Conservation (phyloP, 768 basidiomycete genomes). For the Mycena galopus region DNA sequence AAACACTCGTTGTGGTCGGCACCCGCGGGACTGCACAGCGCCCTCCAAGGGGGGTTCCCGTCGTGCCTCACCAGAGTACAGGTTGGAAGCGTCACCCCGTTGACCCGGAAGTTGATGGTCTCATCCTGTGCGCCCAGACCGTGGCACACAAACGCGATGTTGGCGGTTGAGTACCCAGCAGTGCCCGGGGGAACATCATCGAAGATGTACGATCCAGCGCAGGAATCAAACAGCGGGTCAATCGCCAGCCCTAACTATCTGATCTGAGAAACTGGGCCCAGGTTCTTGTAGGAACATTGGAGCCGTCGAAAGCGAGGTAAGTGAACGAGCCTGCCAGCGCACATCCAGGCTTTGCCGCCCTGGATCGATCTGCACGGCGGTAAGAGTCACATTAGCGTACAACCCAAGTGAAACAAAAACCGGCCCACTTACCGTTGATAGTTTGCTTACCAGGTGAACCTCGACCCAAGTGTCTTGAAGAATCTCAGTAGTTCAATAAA, state of each 20-base stretch:
- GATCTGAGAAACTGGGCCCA: too few species aligned
- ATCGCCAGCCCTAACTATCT: not conserved
- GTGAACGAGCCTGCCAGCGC: too few species aligned
- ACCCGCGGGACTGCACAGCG: not conserved
- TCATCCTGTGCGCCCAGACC: constrained; percentile 12
- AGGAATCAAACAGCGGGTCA: not conserved
- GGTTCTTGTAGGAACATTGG: too few species aligned
- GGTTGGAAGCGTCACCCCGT: not conserved
- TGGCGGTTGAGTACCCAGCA: not conserved
- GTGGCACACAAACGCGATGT: constrained; percentile 11
- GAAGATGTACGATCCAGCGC: constrained; percentile 14
- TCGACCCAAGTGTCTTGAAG: too few species aligned
- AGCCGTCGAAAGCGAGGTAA: too few species aligned
- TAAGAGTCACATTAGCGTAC: too few species aligned
- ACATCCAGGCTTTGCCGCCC: too few species aligned
- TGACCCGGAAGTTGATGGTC: not conserved
- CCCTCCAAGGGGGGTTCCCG: not conserved
- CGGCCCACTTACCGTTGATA: too few species aligned
- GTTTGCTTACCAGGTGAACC: too few species aligned
- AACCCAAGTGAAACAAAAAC: too few species aligned
- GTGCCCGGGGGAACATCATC: constrained; percentile 4
- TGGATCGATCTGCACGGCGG: too few species aligned
- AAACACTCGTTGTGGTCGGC: not conserved
- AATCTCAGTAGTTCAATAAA: too few species aligned
- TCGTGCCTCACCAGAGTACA: constrained; percentile 15